These are phyloP conservation scores for Populus deltoides DNA, from an alignment of 345 rosid genomes.

Conservation along the genomic window DNA sequence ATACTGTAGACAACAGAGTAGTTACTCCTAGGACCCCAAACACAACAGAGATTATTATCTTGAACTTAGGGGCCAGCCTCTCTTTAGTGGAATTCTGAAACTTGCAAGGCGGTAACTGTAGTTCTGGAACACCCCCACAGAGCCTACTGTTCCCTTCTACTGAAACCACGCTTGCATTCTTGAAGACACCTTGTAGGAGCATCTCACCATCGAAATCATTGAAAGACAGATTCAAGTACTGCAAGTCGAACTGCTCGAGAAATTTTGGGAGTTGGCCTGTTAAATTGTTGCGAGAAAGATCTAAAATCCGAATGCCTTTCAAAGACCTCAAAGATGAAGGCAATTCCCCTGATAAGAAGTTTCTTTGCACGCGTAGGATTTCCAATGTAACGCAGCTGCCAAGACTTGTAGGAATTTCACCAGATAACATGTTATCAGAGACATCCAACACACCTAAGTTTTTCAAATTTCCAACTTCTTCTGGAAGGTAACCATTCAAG, in stretches of 20 bases:
- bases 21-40: background rate
- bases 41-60: background rate
- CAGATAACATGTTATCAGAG: background rate
- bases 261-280: background rate
- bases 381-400: background rate
- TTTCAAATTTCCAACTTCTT: background rate
- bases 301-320: background rate
- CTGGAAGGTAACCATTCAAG: background rate
- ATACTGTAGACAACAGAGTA: background rate
- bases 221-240: background rate
- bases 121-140: background rate
- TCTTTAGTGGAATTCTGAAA: too few species aligned
- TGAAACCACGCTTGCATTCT: background rate
- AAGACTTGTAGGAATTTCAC: background rate
- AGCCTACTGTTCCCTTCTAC: background rate
- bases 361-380: background rate
- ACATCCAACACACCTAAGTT: background rate
- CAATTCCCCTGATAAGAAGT: background rate
- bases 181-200: background rate
- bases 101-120: background rate
- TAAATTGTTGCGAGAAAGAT: background rate
- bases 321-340: background rate
- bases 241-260: background rate
- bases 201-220: slow-evolving; percentile 11
- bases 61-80: background rate